phyloP scores from a whole-genome alignment of 2,329 filamentous ascomycete species.

The Colletotrichum shisoi region DNA sequence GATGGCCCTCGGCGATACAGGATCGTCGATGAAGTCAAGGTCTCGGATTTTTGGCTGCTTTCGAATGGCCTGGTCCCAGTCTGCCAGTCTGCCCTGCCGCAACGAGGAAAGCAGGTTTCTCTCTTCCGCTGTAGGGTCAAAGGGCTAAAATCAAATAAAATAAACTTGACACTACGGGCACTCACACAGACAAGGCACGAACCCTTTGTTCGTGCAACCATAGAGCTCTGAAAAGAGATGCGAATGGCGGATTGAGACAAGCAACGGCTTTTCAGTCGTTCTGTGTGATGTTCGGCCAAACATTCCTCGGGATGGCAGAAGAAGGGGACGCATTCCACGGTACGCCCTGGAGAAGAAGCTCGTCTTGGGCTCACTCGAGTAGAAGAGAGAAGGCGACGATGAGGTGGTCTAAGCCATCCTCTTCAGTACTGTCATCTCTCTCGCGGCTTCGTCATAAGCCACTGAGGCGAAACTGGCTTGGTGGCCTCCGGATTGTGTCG shows the following conservation, averaged over 20 bases:
- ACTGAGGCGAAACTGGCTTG: not conserved
- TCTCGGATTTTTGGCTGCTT: constrained; percentile 32
- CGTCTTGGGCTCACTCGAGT: not conserved
- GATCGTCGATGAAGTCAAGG: constrained; percentile 22
- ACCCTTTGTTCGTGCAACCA: constrained; percentile 23
- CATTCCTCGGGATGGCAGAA: not conserved
- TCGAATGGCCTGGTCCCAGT: constrained; percentile 15
- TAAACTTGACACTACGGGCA: not conserved
- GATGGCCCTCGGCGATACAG: not conserved
- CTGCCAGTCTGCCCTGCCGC: constrained; percentile 5
- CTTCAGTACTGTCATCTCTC: not conserved
- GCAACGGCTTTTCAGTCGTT: constrained; percentile 14
- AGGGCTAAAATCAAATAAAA: not conserved
- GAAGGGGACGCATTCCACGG: not conserved
- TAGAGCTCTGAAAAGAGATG: not conserved
- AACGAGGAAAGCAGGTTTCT: constrained; percentile 7
- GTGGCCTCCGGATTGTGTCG: not conserved
- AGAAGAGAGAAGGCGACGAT: not conserved
- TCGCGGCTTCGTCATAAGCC: not conserved
- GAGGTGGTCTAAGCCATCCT: not conserved
- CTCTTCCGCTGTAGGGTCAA: constrained; percentile 2
- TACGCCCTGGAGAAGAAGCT: no score
- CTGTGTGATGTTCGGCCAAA: not conserved
- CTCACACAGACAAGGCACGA: constrained; percentile 14
- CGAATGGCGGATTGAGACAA: not conserved